Evolutionary conservation across 2,329 filamentous ascomycete species (phyloP), one percentile per base, ranked within the genome.

Genomic region (Orbilia blumenaviensis): DNA sequence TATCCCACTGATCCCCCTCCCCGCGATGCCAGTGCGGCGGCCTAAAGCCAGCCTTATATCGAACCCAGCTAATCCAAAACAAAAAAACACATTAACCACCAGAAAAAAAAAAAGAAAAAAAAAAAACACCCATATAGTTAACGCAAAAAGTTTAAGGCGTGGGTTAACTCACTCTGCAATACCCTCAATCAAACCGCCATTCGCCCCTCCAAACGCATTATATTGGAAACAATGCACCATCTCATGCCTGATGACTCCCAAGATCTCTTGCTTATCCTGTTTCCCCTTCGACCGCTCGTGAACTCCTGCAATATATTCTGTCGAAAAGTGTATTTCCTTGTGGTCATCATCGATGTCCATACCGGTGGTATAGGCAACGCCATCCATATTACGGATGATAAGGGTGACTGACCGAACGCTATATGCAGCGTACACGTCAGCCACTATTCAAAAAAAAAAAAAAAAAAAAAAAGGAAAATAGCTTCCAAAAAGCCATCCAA

Each of bases 151-250:
- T n/a, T 36, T 7, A 16, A n/a, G 16, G 58, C 1, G 18, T 18
- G 3, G 10, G 9, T 38, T 12, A 46, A 66, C 73, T 64, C 60
- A 77, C 73, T 98, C 95, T 18, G 94, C 94, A 63, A 98, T 89
- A 0, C 94, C 94, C 83, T 98, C 94, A 67, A 96, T 90, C 52
- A 98, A 83, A 0, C 95, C 95, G 0, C 90, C 90, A 0, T 91
- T 91, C 46, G 89, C 88, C 3, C 84, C 84, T 1, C 85, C 86
- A 18, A 80, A 84, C 1, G 86, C 91, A 79, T 92, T 90, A 83
- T 92, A 91, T 83, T 98, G 94, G 84, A 91, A 96, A 84, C 93
- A 97, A 84, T 98, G 95, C 12, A 98, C 94, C 77, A 97, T 90
- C 83, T 98, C 94, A 82, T 98, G 94, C 0, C 91, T 91, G 18